phyloP scores from a whole-genome alignment of 257 asterid genomes.

The Rehmannia glutinosa region DNA sequence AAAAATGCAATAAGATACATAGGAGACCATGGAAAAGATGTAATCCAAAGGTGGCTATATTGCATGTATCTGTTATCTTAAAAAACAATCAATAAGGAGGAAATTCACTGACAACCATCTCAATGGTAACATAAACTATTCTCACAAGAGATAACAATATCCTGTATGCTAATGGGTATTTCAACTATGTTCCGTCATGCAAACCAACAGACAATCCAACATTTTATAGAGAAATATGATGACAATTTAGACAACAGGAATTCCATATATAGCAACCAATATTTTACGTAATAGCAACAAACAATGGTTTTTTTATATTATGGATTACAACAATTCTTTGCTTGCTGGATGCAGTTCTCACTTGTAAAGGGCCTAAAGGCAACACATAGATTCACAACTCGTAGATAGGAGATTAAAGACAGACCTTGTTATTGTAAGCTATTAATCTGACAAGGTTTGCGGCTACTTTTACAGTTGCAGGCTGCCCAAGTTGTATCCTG shows the following conservation, averaged over 20 bases:
- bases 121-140: neutral
- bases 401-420: neutral
- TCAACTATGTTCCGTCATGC: neutral
- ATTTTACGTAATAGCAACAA: neutral
- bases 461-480: constrained; percentile 86
- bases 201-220: neutral
- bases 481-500: constrained; percentile 93
- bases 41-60: neutral
- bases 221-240: neutral
- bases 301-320: neutral
- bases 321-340: neutral
- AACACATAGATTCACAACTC: neutral
- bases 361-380: neutral
- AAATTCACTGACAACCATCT: neutral
- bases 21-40: too few relatives aligned
- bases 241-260: neutral
- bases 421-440: constrained; percentile 83
- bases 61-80: neutral
- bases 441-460: constrained; percentile 71
- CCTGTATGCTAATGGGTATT: neutral
- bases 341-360: neutral
- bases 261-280: neutral
- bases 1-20: too few relatives aligned
- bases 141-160: neutral
- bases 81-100: neutral